Evolutionary conservation across 441 rosid species (phyloP), one percentile per base, ranked within the genome.

Genomic region (Brassica hybrid): DNA sequence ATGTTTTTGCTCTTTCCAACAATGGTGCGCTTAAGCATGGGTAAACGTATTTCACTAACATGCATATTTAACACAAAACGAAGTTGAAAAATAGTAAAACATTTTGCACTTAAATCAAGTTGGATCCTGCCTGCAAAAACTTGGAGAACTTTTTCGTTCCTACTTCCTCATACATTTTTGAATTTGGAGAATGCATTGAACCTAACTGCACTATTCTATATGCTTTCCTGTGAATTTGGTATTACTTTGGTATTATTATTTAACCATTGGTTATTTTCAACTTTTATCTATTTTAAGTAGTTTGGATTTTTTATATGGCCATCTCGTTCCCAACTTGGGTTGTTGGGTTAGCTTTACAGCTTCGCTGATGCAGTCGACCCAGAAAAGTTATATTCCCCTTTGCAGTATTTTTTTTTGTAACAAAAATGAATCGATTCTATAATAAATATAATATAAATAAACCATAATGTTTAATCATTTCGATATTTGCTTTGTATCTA

Each of bases 161-260:
- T 21, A 21, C 43, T 65, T 65, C 36, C 41, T 63, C 32, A 34
- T 60, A 72, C 57, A 34, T 52, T 17, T 54, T 68, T 27, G 54
- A 74, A 69, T 63, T 25, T 69, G 63, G 72, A 69, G 71, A 52
- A 74, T 79, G 71, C 82, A 74, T 57, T 74, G 75, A 48, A 74
- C 71, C 82, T 74, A 74, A 68, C 71, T 27, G 61, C 78, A 74
- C 67, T 73, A 45, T 50, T 27, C 56, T 68, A 56, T 63, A 27
- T 73, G 65, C 71, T 67, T 77, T 79, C 25, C 73, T 69, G 45
- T 72, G 4, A 41, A 59, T 66, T 78, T 73, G 59, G 7, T 50
- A 52, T 60, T 72, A 65, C 13, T 72, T 63, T 67, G 34, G 48
- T 78, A 38, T 72, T 50, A 67, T 67, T 68, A 79, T 61, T 73